These are phyloP conservation scores for Parachlorella kessleri DNA, from an alignment of 139 green algal genomes.

Conservation along the genomic window DNA sequence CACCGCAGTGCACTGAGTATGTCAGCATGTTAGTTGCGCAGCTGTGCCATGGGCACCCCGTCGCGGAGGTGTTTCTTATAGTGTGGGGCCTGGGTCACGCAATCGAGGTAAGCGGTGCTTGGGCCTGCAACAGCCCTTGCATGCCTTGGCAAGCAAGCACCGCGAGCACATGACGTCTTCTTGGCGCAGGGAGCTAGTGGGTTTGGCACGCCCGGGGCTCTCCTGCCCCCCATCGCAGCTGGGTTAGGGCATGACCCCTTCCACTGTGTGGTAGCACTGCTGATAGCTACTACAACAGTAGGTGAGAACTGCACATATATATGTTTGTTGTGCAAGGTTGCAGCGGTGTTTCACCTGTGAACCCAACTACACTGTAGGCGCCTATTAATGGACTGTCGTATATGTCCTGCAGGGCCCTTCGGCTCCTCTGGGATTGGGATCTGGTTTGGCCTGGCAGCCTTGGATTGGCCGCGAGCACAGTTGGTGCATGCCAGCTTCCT, in stretches of 20 bases:
- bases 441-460: conserved; percentile 46
- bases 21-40: too few relatives aligned
- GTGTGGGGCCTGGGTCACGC: conserved; percentile 43
- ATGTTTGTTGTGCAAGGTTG: conserved; percentile 35
- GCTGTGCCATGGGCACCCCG: conserved; percentile 33
- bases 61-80: conserved; percentile 48
- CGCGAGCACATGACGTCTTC: neutral
- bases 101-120: conserved; percentile 41
- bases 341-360: conserved; percentile 27
- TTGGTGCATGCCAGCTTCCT: conserved; percentile 29
- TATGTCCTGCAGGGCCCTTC: neutral
- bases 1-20: too few relatives aligned
- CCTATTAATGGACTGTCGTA: conserved; percentile 45
- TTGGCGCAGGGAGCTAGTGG: neutral
- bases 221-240: neutral
- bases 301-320: neutral
- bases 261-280: neutral
- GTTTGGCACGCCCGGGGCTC: neutral
- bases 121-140: conserved; percentile 21
- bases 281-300: neutral
- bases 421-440: conserved; percentile 18
- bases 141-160: neutral
- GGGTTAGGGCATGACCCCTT: too few relatives aligned
- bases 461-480: conserved; percentile 28
- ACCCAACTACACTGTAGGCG: conserved; percentile 24